Base-by-base conservation (phyloP, 352 stramenopile species). In the Phytophthora pisi region DNA sequence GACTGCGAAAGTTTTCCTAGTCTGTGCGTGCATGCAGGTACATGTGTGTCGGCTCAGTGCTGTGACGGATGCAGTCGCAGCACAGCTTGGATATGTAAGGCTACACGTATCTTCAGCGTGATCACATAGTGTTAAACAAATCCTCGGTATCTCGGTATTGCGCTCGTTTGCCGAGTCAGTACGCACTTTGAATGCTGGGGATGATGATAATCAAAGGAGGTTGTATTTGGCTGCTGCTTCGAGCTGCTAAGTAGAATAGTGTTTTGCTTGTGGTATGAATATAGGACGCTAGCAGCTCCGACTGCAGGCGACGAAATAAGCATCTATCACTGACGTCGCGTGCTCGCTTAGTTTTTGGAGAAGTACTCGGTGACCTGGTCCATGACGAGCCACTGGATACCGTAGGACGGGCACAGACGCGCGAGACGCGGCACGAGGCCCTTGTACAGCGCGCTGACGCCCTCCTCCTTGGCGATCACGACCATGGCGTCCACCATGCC, bases 391-490 rank as follows among this genome's bases (percentile, higher is more conserved):
- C 88, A 95, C 72, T 93, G 85, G 66, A 95, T 95, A 61, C 85
- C 88, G 72, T 95, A 93, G 26, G 85, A 93, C 57, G 88, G 88
- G 51, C 85, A 93, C 57, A 95, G 68, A 75, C 97, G 86, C 74
- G 98, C 86, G 61, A 99, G 85, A 47, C 97, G 88, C 40, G 97
- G 97, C 50, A 97, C 96, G 15, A 99, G 94, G 26, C 97, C 97
- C 82, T 99, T 99, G 92, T 98, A 99, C 42, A 99, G 82, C 26
- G 97, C 96, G 4, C 74, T 30, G 5, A 98, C 70, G 53, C 97
- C 97, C 70, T 99, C 97, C 66, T 99, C 97, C 68, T 93, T 91
- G 11, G 93, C 79, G 68, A 99, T 99, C 31, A 97, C 64, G 31
- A 79, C 66, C 69, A 97, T 93, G 30, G 87, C 93, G 63, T 99